These are phyloP conservation scores for Acidomyces sp. DNA, from an alignment of 495 filamentous ascomycete species.

Conservation along the genomic window DNA sequence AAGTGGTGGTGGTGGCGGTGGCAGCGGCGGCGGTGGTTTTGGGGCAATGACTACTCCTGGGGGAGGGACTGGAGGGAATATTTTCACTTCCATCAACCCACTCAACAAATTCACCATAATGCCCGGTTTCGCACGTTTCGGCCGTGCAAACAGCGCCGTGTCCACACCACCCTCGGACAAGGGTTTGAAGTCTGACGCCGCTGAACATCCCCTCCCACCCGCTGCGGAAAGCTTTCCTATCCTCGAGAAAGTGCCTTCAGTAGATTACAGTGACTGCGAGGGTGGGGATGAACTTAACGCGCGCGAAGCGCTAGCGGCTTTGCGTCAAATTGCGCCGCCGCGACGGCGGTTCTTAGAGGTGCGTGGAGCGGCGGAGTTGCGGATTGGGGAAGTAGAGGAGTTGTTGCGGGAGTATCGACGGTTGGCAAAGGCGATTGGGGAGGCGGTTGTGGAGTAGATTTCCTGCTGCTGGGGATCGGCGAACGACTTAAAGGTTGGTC, in stretches of 20 bases:
- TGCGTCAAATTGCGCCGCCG: constrained; percentile 52
- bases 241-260: constrained; percentile 4
- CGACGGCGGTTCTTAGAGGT: constrained; percentile 70
- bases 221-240: constrained; percentile 1
- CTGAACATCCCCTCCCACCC: background rate
- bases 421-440: constrained; percentile 54
- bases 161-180: constrained; percentile 8
- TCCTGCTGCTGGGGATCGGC: too few species aligned
- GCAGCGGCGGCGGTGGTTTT: too few species aligned
- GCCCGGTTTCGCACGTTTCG: constrained; percentile 64
- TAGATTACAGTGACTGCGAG: background rate
- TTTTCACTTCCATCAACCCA: constrained; percentile 65
- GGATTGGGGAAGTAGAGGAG: constrained; percentile 66
- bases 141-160: constrained; percentile 36
- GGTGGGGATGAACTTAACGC: constrained; percentile 20
- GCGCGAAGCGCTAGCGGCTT: constrained; percentile 29
- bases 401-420: constrained; percentile 80
- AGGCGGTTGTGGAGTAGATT: constrained; percentile 23
- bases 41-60: constrained; percentile 12
- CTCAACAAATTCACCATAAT: constrained; percentile 63
- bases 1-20: too few species aligned
- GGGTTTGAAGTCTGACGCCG: constrained; percentile 5
- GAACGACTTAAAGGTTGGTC: too few species aligned
- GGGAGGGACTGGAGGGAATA: constrained; percentile 41
- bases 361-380: constrained; percentile 63